phyloP scores from a whole-genome alignment of 2,329 filamentous ascomycete genomes.

The Pezicula rhizophila region DNA sequence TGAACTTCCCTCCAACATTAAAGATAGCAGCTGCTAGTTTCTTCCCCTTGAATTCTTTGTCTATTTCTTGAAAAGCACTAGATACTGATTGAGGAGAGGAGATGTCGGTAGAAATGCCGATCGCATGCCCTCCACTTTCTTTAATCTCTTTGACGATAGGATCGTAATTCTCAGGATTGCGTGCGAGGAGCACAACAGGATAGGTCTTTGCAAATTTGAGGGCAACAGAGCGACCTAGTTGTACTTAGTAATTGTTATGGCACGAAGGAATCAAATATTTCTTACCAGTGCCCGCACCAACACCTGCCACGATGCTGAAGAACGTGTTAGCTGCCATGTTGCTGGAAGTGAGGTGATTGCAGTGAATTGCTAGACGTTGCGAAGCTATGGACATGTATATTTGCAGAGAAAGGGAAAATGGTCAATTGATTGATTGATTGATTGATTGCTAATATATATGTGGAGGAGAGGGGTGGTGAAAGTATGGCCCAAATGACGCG shows the following conservation, averaged over 20 bases:
- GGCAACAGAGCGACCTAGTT: constrained; percentile 42
- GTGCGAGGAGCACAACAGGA: constrained; percentile 69
- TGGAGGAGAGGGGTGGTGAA: background rate
- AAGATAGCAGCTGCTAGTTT: constrained; percentile 61
- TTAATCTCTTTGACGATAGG: constrained; percentile 66
- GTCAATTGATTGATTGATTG: constrained; percentile 2
- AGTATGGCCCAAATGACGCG: background rate
- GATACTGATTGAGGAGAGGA: constrained; percentile 45
- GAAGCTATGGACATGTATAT: constrained; percentile 10
- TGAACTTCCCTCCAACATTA: constrained; percentile 54
- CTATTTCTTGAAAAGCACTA: constrained; percentile 56
- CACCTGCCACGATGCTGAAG: constrained; percentile 65
- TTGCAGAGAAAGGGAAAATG: background rate
- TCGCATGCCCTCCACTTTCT: constrained; percentile 57
- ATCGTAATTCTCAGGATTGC: constrained; percentile 58
- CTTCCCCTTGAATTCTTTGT: constrained; percentile 48
- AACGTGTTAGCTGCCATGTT: constrained; percentile 35
- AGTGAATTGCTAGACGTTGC: constrained; percentile 7
- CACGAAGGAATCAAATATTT: constrained; percentile 9
- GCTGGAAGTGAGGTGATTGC: constrained; percentile 4
- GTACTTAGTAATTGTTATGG: constrained; percentile 1
- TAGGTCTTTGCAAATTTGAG: constrained; percentile 58
- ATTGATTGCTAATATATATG: constrained; percentile 5
- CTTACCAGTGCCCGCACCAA: constrained; percentile 60
- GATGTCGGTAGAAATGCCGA: constrained; percentile 65